phyloP scores from a whole-genome alignment of 2,329 filamentous ascomycete genomes.

The Claviceps sp. region DNA sequence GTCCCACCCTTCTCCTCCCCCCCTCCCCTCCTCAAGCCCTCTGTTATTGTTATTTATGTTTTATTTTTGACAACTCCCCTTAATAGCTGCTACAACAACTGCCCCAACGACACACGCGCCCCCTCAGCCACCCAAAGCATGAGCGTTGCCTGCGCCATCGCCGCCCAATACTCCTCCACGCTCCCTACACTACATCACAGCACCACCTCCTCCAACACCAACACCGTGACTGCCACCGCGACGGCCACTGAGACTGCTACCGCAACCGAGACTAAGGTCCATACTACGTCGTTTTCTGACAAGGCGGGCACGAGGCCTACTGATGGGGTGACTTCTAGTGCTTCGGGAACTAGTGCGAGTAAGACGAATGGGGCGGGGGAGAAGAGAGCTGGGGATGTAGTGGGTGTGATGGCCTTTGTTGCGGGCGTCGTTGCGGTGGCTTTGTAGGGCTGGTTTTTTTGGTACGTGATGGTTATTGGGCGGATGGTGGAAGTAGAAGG shows the following conservation, averaged over 20 bases:
- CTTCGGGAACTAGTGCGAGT: conserved; percentile 6
- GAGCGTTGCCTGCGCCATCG: conserved; percentile 31
- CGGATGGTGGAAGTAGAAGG: neutral
- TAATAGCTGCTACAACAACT: conserved; percentile 41
- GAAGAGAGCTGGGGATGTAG: conserved; percentile 18
- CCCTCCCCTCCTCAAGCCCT: neutral
- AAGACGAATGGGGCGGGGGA: conserved; percentile 12
- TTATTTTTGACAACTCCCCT: neutral
- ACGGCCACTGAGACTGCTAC: conserved; percentile 8
- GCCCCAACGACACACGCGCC: conserved; percentile 33
- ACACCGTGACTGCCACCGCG: neutral
- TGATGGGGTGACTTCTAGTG: too few species aligned
- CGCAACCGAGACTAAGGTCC: conserved; percentile 9
- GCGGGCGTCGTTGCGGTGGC: conserved; percentile 22
- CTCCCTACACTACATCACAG: conserved; percentile 7
- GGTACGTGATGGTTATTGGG: neutral
- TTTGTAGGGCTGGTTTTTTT: conserved; percentile 12
- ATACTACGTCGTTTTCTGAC: conserved; percentile 7
- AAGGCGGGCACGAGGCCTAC: neutral
- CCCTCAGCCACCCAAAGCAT: conserved; percentile 23
- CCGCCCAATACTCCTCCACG: conserved; percentile 25
- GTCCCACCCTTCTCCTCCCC: conserved; percentile 11
- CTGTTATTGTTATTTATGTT: too few species aligned
- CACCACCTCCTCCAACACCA: conserved; percentile 9
- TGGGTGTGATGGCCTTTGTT: conserved; percentile 23